These are phyloP conservation scores for Phellopilus nigrolimitatus DNA, from an alignment of 1,284 basidiomycete genomes.

Conservation along the genomic window DNA sequence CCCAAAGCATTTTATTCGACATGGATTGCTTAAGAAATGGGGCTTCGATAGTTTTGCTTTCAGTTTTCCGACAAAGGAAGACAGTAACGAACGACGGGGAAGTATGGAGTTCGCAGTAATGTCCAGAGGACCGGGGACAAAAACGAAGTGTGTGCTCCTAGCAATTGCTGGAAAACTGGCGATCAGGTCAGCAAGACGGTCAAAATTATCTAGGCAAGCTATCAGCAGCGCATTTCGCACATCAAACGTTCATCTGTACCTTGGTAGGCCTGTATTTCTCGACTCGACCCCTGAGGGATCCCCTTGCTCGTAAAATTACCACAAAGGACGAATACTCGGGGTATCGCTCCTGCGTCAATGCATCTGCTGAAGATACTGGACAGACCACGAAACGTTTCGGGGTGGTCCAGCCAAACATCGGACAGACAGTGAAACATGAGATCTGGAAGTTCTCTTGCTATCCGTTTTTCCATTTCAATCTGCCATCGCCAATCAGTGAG, in stretches of 20 bases:
- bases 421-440: constrained; percentile 94
- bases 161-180: constrained; percentile 74
- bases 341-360: constrained; percentile 82
- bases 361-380: constrained; percentile 89
- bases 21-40: constrained; percentile 88
- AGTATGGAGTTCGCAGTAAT: constrained; percentile 73
- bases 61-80: constrained; percentile 66
- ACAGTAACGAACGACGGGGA: constrained; percentile 77
- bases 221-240: neutral
- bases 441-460: constrained; percentile 63
- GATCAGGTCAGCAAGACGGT: constrained; percentile 81
- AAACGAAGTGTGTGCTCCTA: constrained; percentile 81
- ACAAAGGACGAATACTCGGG: constrained; percentile 86
- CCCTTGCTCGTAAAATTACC: constrained; percentile 91
- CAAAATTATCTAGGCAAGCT: constrained; percentile 67
- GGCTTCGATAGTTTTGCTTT: constrained; percentile 70
- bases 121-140: constrained; percentile 93
- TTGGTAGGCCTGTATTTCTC: constrained; percentile 80
- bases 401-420: constrained; percentile 92
- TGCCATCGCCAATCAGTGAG: constrained; percentile 26
- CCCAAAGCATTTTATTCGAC: constrained; percentile 90
- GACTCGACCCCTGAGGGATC: constrained; percentile 71
- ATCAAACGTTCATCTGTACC: constrained; percentile 40
- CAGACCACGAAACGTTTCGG: constrained; percentile 76
- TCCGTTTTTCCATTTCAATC: constrained; percentile 55